Base-by-base conservation (phyloP, 1,284 basidiomycete species). In the Pyrrhoderma noxium region DNA sequence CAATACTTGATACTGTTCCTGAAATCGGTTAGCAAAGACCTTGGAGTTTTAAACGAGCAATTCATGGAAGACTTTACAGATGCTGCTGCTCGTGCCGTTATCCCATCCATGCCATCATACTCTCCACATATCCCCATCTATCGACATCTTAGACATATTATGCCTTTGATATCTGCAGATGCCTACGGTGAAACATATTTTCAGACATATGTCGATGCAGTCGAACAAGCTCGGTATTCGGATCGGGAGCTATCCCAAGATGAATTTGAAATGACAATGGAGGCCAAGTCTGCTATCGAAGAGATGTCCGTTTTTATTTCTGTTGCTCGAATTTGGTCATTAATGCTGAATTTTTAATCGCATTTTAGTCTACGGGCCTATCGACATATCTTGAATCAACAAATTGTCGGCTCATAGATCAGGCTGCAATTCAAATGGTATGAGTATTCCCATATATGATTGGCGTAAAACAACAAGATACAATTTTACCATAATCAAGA, bases 141-240 rank as follows among this genome's bases (percentile, higher is more conserved):
- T 37, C 79, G 82, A 62, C 84, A 89, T 64, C 82, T 85, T 60
- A 77, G 83, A 41, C 83, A 80, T 62, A 75, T 88, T 22, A 64
- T 80, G 2, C 85, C 87, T 0, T 72, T 92, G 2, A 67, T 89
- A 18, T 19, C 48, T 11, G 48, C 44, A 8, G 44, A 51, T n/a
- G 31, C 38, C 2, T 19, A 18, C 9, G 47, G 49, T 18, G 41
- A 52, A 14, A 45, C 43, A 1, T 49, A 52, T 25, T 45, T 89
- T 45, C 79, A 88, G 67, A 80, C 84, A 57, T 92, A 89, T 60
- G 83, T 86, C 56, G 77, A 80, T 42, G 81, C 82, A 1, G 76
- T 93, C 40, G 86, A 91, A 60, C 71, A 85, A n/a, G 88, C 81
- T 19, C 73, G 83, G 27, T 81, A 82, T 57, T 76, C 77, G 0